Evolutionary conservation across 176 grass and related monocot species (phyloP), one percentile per base, ranked within the genome.

Genomic region (Phoenix dactylifera): DNA sequence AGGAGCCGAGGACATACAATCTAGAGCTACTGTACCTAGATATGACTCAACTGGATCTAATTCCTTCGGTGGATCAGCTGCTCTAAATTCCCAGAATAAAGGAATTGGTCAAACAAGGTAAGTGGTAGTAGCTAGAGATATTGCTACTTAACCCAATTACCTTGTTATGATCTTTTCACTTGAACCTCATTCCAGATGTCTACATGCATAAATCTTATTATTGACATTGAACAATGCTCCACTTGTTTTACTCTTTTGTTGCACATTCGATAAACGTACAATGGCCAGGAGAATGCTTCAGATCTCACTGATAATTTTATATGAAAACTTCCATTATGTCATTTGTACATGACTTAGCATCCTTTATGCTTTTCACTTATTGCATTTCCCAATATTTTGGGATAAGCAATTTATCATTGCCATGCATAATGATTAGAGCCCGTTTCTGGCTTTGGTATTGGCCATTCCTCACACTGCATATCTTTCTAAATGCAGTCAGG

Each of bases 1-100:
- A 61, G 80, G 76, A 68, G 72, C 82, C 22, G 84, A 85, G 25
- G 83, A 91, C 63, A 60, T 85, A 63, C 83, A 80, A 66, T 74
- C 75, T 50, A 74, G 48, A 65, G 80, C 65, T n/a, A 58, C 54
- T 60, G 56, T 77, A 44, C 79, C 74, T 52, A 80, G 78, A 35
- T 86, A 72, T 74, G 79, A 74, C 53, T 77, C 74, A 32, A 89
- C 30, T 61, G 71, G 66, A 66, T 78, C 73, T 54, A 12, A 9
- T 66, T 57, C 77, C 24, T 88, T 85, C 72, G 76, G 69, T 75
- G 87, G 81, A 82, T 72, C 81, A 55, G 63, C 81, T 61, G 66
- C 72, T 73, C 65, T 54, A 17, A 24, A 55, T 39, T 63, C 70
- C 15, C 70, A 73, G 58, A 44, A 55, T 18, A 51, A 63, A 55